These are phyloP conservation scores for Begonia peltatifolia DNA, from an alignment of 306 rosid species.

Conservation along the genomic window DNA sequence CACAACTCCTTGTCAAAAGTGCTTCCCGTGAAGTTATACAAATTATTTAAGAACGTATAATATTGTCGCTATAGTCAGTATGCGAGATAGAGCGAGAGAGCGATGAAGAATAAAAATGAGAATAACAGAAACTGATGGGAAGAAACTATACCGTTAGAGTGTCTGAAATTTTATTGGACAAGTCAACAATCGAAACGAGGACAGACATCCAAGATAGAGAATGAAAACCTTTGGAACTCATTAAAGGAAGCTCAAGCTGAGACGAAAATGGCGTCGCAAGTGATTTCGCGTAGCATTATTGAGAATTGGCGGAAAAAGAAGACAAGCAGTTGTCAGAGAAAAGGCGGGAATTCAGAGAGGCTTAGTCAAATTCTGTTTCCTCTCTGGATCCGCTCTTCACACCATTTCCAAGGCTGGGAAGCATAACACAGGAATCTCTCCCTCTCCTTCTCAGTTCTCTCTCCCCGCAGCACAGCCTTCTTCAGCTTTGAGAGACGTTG, in stretches of 20 bases:
- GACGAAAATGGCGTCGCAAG: constrained; percentile 14
- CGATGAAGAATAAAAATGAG: neutral
- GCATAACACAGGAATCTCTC: constrained; percentile 22
- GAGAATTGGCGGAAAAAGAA: neutral
- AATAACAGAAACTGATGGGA: neutral
- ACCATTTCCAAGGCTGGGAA: constrained; percentile 24
- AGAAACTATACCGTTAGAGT: constrained; percentile 27
- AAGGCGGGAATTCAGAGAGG: constrained; percentile 28
- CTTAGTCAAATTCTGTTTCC: constrained; percentile 23
- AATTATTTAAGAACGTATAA: too few relatives aligned
- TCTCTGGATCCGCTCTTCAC: constrained; percentile 20
- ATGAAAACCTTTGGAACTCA: constrained; percentile 14
- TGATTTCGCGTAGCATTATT: neutral
- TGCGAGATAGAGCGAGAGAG: too few relatives aligned
- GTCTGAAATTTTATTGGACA: constrained; percentile 17
- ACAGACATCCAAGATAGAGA: constrained; percentile 19
- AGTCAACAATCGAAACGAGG: constrained; percentile 9
- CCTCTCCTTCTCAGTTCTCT: constrained; percentile 4
- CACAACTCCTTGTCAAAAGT: too few relatives aligned
- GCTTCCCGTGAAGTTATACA: too few relatives aligned
- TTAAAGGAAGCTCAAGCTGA: constrained; percentile 25
- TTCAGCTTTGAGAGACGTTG: constrained; percentile 5
- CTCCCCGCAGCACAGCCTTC: neutral
- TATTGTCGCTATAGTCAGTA: too few relatives aligned
- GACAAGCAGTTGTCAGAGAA: constrained; percentile 9